Evolutionary conservation across 2,329 filamentous ascomycete genomes (phyloP).

Genomic region (Ceratocystis albifundus): DNA sequence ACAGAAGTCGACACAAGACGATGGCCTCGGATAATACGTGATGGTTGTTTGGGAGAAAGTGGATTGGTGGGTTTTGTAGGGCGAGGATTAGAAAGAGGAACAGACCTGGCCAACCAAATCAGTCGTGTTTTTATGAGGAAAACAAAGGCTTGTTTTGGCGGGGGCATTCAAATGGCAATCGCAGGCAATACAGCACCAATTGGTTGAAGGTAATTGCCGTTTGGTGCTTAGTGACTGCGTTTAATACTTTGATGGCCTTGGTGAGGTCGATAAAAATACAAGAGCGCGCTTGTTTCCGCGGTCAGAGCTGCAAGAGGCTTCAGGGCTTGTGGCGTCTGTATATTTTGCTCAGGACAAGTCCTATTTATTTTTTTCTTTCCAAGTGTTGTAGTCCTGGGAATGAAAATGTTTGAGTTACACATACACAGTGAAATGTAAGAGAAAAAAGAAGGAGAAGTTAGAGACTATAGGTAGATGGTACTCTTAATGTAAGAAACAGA

Average conservation of each 20-base stretch:
- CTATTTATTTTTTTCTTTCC: background rate
- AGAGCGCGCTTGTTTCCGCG: background rate
- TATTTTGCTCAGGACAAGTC: background rate
- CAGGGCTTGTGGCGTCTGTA: background rate
- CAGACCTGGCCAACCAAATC: background rate
- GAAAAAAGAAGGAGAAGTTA: background rate
- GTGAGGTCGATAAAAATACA: background rate
- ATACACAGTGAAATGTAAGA: background rate
- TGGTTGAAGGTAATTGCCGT: background rate
- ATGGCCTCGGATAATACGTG: background rate
- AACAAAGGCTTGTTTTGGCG: conserved; percentile 5
- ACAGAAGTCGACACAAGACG: conserved; percentile 1
- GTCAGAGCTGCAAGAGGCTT: no score
- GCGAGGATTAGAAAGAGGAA: background rate
- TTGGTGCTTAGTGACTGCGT: background rate
- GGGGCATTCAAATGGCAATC: background rate
- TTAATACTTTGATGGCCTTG: background rate
- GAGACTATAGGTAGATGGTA: background rate
- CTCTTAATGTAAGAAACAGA: no score
- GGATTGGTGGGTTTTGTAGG: no score
- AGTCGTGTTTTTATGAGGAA: background rate
- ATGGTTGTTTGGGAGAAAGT: background rate
- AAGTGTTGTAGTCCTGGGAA: background rate
- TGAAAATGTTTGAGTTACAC: conserved; percentile 8
- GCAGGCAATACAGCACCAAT: background rate